phyloP scores from a whole-genome alignment of 768 basidiomycete species.

The Agrocybe pediades region DNA sequence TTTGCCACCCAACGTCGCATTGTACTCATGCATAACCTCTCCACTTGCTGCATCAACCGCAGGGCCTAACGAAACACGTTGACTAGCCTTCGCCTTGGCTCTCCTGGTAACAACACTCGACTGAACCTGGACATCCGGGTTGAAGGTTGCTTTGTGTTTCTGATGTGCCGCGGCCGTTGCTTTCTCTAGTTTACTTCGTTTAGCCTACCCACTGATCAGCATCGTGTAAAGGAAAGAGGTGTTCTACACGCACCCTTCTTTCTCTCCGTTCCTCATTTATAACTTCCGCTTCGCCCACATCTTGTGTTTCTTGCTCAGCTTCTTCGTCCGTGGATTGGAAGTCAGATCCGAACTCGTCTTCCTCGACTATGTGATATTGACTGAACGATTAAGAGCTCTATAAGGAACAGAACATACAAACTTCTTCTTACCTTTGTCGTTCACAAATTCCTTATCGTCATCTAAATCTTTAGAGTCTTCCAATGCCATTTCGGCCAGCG shows the following conservation, averaged over 20 bases:
- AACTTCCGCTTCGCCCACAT: slow-evolving; percentile 56
- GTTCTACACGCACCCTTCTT: slow-evolving; percentile 44
- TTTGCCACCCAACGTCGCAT: slow-evolving; percentile 25
- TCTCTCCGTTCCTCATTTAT: slow-evolving; percentile 60
- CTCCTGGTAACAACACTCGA: slow-evolving; percentile 28
- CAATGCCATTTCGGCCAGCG: slow-evolving; percentile 67
- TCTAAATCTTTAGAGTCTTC: slow-evolving; percentile 66
- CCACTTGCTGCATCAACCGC: slow-evolving; percentile 64
- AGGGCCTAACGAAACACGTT: slow-evolving; percentile 56
- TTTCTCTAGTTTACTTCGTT: slow-evolving; percentile 58
- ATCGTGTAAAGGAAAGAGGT: background rate
- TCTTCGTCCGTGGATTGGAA: slow-evolving; percentile 87
- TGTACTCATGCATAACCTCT: slow-evolving; percentile 45
- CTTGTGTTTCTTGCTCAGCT: slow-evolving; percentile 52
- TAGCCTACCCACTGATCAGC: slow-evolving; percentile 41
- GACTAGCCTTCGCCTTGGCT: slow-evolving; percentile 32
- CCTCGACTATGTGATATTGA: slow-evolving; percentile 57
- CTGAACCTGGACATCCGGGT: slow-evolving; percentile 45
- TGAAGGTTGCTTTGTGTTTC: slow-evolving; percentile 67
- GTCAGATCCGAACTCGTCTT: slow-evolving; percentile 81
- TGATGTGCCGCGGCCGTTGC: slow-evolving; percentile 68
- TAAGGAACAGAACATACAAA: background rate
- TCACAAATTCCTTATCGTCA: slow-evolving; percentile 73
- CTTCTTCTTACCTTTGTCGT: slow-evolving; percentile 66
- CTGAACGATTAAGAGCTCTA: slow-evolving; percentile 14